phyloP scores from a whole-genome alignment of 805 yeast genomes.

The Kodamaea kaohsiungensis region DNA sequence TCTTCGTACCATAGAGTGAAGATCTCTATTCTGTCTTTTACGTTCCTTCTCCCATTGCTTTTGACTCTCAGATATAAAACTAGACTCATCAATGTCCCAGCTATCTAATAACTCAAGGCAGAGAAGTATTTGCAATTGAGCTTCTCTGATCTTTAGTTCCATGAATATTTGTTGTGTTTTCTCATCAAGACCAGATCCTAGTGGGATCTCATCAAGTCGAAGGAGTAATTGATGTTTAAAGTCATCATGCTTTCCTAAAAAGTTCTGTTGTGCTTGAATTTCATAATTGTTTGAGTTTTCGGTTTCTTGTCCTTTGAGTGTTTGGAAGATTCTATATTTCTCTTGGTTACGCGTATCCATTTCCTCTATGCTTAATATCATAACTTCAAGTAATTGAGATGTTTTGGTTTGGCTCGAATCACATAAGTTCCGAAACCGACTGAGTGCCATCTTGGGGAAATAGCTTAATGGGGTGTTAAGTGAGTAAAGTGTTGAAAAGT shows the following conservation, averaged over 20 bases:
- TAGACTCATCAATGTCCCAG: slow-evolving; percentile 35
- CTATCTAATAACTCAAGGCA: slow-evolving; percentile 46
- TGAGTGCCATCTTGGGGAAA: slow-evolving; percentile 51
- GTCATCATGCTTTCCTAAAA: slow-evolving; percentile 16
- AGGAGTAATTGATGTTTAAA: slow-evolving; percentile 9
- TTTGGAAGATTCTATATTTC: slow-evolving; percentile 22
- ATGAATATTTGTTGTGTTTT: slow-evolving; percentile 29
- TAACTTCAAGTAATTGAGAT: slow-evolving; percentile 25
- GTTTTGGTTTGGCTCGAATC: neutral
- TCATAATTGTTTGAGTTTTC: slow-evolving; percentile 21
- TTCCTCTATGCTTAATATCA: slow-evolving; percentile 34
- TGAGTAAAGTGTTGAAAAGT: slow-evolving; percentile 39
- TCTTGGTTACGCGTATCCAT: slow-evolving; percentile 47
- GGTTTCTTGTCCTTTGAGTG: slow-evolving; percentile 3
- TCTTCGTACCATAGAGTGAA: slow-evolving; percentile 22
- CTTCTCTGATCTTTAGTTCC: slow-evolving; percentile 53
- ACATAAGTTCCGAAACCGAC: slow-evolving; percentile 48
- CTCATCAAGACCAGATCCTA: slow-evolving; percentile 13
- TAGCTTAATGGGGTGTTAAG: slow-evolving; percentile 42
- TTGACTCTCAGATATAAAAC: slow-evolving; percentile 26
- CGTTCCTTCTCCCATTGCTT: slow-evolving; percentile 32
- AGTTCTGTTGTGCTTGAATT: slow-evolving; percentile 22
- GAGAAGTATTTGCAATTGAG: slow-evolving; percentile 54
- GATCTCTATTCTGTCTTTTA: slow-evolving; percentile 18
- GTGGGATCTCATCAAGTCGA: slow-evolving; percentile 18